phyloP scores from a whole-genome alignment of 2,329 filamentous ascomycete species.

The Colletotrichum orchidophilum region DNA sequence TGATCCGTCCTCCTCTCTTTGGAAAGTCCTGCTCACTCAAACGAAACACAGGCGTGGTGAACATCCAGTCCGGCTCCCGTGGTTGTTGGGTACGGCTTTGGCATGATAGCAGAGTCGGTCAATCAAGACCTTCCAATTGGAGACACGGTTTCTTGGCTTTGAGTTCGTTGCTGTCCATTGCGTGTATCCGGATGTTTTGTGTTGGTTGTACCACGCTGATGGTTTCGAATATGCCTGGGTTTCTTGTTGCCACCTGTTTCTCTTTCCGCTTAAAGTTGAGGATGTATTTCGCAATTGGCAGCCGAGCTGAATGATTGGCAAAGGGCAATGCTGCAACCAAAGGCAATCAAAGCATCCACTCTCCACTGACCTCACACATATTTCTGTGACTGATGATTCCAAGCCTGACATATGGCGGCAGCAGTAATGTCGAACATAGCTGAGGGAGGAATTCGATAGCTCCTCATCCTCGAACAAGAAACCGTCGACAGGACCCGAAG shows the following conservation, averaged over 20 bases:
- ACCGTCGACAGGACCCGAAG: background rate
- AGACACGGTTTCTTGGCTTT: background rate
- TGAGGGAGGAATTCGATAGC: background rate
- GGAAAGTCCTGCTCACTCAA: background rate
- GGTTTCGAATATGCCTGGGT: background rate
- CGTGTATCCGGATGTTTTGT: too few relatives aligned
- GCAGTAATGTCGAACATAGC: background rate
- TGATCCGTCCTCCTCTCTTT: background rate
- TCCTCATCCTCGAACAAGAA: background rate
- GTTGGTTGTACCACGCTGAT: background rate
- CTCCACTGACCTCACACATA: background rate
- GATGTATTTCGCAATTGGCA: background rate
- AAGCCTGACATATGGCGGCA: background rate
- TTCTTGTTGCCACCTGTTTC: slow-evolving; percentile 5
- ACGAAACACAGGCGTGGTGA: background rate
- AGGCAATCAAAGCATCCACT: background rate
- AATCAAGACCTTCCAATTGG: background rate
- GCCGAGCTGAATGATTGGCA: background rate
- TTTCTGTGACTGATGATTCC: background rate
- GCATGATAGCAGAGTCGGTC: background rate
- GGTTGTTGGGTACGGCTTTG: background rate
- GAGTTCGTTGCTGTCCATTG: background rate
- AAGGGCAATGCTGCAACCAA: background rate
- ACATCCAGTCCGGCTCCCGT: background rate
- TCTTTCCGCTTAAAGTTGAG: background rate